Evolutionary conservation across 164 flowering plant genomes (phyloP), one percentile per base, ranked within the genome.

Genomic region (Tinospora cordifolia): DNA sequence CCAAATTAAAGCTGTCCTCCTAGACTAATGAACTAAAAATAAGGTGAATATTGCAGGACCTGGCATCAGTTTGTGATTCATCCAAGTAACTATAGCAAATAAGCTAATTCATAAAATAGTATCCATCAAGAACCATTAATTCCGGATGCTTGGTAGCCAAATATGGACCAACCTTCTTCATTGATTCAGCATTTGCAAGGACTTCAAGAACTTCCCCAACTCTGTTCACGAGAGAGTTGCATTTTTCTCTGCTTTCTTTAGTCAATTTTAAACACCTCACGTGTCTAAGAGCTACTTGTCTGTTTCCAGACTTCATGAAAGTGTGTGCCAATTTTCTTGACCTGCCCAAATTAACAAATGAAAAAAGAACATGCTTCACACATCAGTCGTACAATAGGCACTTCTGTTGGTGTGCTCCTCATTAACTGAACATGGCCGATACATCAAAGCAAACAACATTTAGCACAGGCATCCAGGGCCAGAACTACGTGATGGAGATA

Each of bases 171-270:
- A 91, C 97, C 95, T 85, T 84, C 72, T 87, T 88, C 9, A 89
- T 87, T 27, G 96, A 87, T 79, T 93, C 96, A 65, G 92, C 93
- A 86, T 85, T 78, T 38, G 82, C 77, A 71, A 93, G 84, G 71
- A 79, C 74, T 75, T 72, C 75, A 39, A 90, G 83, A 66, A 90
- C 92, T 79, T 87, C 96, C 77, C 90, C 97, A 75, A 93, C 93
- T 74, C 90, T 75, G 74, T 84, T 85, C 75, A 89, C 70, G 69
- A 90, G 81, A 10, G 85, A 72, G 0, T 69, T 49, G 66, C 89
- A 88, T 69, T 87, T 90, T 72, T 84, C 96, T 82, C 96, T 84
- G 76, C 84, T 83, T 65, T 79, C 84, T 46, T 83, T 81, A 6
- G 77, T 79, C 78, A 88, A 49, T 75, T 91, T 93, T 27, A 89